These are phyloP conservation scores for Coemansia sp. DNA, from an alignment of 192 early-diverging fungal genomes.

Conservation along the genomic window DNA sequence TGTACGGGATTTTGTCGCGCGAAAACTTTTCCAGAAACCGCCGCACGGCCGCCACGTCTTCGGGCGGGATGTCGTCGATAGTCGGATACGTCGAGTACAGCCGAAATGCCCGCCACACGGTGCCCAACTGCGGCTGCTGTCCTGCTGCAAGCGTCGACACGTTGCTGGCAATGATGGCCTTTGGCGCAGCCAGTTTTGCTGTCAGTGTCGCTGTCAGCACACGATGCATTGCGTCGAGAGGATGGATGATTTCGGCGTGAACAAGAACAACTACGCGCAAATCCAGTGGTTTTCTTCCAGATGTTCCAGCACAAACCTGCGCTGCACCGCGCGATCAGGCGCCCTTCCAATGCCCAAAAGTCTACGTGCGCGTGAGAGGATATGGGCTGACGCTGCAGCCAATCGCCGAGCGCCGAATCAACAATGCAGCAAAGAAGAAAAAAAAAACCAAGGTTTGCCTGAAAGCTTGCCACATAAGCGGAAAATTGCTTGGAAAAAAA, in stretches of 20 bases:
- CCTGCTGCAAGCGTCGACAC: not conserved
- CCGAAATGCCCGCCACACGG: not conserved
- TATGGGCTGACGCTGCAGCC: constrained; percentile 33
- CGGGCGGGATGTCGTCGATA: constrained; percentile 28
- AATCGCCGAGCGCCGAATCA: constrained; percentile 47
- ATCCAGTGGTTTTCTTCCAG: not conserved
- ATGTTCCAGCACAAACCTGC: not conserved
- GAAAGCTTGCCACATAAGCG: constrained; percentile 6
- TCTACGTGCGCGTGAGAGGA: constrained; percentile 5
- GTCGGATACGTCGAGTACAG: constrained; percentile 9
- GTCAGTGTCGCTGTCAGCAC: not conserved
- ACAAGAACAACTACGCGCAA: not conserved
- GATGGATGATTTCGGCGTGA: not conserved
- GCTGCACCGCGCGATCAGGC: not conserved
- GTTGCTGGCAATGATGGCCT: not conserved
- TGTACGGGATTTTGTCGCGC: constrained; percentile 63
- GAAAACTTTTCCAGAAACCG: constrained; percentile 56
- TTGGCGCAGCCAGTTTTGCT: not conserved
- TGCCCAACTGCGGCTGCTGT: not conserved
- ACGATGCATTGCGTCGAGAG: not conserved
- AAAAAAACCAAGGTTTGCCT: not conserved
- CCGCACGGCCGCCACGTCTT: constrained; percentile 51
- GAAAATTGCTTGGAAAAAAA: constrained; percentile 2
- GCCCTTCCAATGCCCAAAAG: not conserved
- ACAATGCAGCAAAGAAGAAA: not conserved